These are phyloP conservation scores for Melanomma pulvis-pyrius DNA, from an alignment of 495 filamentous ascomycete species.

Conservation along the genomic window DNA sequence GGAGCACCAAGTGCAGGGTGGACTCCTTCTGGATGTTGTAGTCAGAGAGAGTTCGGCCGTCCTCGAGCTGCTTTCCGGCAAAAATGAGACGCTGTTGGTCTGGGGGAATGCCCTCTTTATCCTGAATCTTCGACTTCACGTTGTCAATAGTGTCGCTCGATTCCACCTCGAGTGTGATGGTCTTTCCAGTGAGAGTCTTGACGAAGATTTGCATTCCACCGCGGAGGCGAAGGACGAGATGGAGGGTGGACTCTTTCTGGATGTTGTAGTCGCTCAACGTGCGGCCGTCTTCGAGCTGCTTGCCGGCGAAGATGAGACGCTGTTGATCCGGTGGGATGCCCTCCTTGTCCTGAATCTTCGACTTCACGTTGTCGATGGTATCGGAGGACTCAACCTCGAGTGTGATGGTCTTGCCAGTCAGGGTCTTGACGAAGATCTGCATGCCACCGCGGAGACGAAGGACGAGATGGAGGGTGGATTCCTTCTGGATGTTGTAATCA, in stretches of 20 bases:
- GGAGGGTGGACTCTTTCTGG: constrained; percentile 97
- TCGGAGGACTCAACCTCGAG: constrained; percentile 68
- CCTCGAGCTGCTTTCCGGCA: too few relatives aligned
- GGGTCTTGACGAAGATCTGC: constrained; percentile 75
- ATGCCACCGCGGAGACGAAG: constrained; percentile 75
- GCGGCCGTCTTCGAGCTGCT: constrained; percentile 87
- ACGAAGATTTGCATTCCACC: constrained; percentile 98
- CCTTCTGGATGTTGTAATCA: constrained; percentile 77
- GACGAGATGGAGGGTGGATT: constrained; percentile 70
- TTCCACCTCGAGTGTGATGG: constrained; percentile 88
- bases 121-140: constrained; percentile 91
- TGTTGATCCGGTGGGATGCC: too few relatives aligned
- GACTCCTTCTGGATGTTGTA: constrained; percentile 99
- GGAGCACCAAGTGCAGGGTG: constrained; percentile 41
- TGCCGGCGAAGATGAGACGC: too few relatives aligned
- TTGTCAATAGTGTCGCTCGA: constrained; percentile 91
- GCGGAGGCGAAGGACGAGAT: constrained; percentile 93
- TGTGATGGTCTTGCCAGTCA: constrained; percentile 74
- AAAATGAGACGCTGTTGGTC: too few relatives aligned
- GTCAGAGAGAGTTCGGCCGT: too few relatives aligned
- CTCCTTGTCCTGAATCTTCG: too few relatives aligned
- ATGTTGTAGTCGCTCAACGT: constrained; percentile 99
- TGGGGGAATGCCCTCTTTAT: constrained; percentile 99
- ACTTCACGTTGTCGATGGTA: too few relatives aligned
- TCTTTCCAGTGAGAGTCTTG: constrained; percentile 92